phyloP scores from a whole-genome alignment of 2,329 filamentous ascomycete species.

The Blastomyces parvus region DNA sequence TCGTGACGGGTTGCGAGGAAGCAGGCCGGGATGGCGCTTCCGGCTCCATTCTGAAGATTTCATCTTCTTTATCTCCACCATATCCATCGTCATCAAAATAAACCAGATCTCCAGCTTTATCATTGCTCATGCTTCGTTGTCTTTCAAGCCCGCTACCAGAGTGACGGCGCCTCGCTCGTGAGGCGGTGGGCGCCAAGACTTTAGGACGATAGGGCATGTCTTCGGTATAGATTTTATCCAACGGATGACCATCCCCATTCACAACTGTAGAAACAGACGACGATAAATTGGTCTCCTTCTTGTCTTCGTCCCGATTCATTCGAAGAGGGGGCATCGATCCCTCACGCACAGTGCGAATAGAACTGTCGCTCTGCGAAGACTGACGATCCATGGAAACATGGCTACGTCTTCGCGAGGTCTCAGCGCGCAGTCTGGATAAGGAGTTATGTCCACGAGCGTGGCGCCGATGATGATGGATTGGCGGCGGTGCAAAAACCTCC shows the following conservation, averaged over 20 bases:
- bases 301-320: conserved; percentile 17
- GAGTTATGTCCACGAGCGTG: conserved; percentile 55
- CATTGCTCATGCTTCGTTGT: conserved; percentile 59
- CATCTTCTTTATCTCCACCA: conserved; percentile 64
- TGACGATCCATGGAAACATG: conserved; percentile 30
- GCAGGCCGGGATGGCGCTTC: conserved; percentile 20
- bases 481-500: conserved; percentile 78
- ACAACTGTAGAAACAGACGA: conserved; percentile 33
- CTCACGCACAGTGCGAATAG: conserved; percentile 15
- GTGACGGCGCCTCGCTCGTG: conserved; percentile 55
- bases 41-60: conserved; percentile 60
- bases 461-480: conserved; percentile 69
- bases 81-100: conserved; percentile 88
- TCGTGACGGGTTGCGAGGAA: background rate
- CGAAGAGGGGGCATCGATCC: conserved; percentile 15
- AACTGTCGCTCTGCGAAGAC: conserved; percentile 18
- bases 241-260: conserved; percentile 25
- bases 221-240: conserved; percentile 28
- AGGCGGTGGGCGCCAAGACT: conserved; percentile 14
- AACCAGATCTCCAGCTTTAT: conserved; percentile 66
- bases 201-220: conserved; percentile 27
- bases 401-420: conserved; percentile 24
- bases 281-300: conserved; percentile 25
- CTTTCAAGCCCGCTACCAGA: conserved; percentile 77
- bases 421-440: conserved; percentile 43